Conservation (phyloP, 164 flowering plant species). For the Vitis vinifera region ASM3070453v1 NC_081805.1:5094001-5094500, state of each 20-base stretch:
- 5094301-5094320: conserved; percentile 81
- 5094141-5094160: conserved; percentile 2
- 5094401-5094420: conserved; percentile 68
- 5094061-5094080: too few relatives aligned
- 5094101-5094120: conserved; percentile 14
- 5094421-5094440: conserved; percentile 72
- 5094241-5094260: conserved; percentile 56
- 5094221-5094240: conserved; percentile 5
- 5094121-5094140: conserved; percentile 18
- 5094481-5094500: background rate
- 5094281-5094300: conserved; percentile 81
- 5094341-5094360: conserved; percentile 76
- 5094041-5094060: too few relatives aligned
- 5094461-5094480: conserved; percentile 74
- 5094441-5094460: conserved; percentile 89
- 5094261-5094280: conserved; percentile 82
- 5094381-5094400: conserved; percentile 69
- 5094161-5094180: conserved; percentile 1
- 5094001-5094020: too few relatives aligned
- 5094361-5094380: conserved; percentile 71
- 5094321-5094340: conserved; percentile 39
- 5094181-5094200: too few relatives aligned
- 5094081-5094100: conserved; percentile 1
- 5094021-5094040: too few relatives aligned
- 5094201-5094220: background rate